These are phyloP conservation scores for Kurtzmaniella quercitrusa DNA, from an alignment of 1,139 yeast genomes.

Conservation along the genomic window DNA sequence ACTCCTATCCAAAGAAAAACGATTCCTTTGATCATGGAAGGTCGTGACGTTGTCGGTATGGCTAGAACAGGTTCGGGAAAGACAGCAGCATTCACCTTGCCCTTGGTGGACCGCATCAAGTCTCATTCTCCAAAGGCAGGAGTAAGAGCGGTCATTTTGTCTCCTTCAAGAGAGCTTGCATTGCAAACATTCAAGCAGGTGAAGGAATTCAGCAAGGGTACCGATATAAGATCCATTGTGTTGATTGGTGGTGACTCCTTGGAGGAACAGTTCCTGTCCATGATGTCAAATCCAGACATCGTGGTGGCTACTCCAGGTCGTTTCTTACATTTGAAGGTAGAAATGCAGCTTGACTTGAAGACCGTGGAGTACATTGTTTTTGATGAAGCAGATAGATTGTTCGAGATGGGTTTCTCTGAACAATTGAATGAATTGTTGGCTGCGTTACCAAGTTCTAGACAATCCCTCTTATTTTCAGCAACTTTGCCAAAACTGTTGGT, in stretches of 20 bases:
- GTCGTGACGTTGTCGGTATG: slow-evolving; percentile 96
- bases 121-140: slow-evolving; percentile 86
- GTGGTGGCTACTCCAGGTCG: slow-evolving; percentile 98
- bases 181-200: slow-evolving; percentile 86
- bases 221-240: slow-evolving; percentile 75
- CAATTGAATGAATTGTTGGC: slow-evolving; percentile 88
- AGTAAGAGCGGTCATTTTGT: slow-evolving; percentile 76
- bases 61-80: slow-evolving; percentile 99
- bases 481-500: slow-evolving; percentile 90
- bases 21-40: slow-evolving; percentile 82
- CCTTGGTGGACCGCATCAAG: slow-evolving; percentile 81
- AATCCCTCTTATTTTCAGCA: slow-evolving; percentile 88
- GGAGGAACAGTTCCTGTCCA: slow-evolving; percentile 89
- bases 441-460: slow-evolving; percentile 76
- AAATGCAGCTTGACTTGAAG: slow-evolving; percentile 82
- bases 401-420: slow-evolving; percentile 96
- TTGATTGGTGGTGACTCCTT: slow-evolving; percentile 96
- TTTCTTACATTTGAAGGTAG: slow-evolving; percentile 90
- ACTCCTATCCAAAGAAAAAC: slow-evolving; percentile 97
- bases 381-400: slow-evolving; percentile 97
- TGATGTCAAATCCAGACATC: slow-evolving; percentile 94
- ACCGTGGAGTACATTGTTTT: slow-evolving; percentile 87
- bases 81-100: slow-evolving; percentile 95
- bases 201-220: slow-evolving; percentile 80
- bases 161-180: slow-evolving; percentile 94